Conservation (phyloP, 1,139 yeast genomes). For the Pichia sp. region DNA sequence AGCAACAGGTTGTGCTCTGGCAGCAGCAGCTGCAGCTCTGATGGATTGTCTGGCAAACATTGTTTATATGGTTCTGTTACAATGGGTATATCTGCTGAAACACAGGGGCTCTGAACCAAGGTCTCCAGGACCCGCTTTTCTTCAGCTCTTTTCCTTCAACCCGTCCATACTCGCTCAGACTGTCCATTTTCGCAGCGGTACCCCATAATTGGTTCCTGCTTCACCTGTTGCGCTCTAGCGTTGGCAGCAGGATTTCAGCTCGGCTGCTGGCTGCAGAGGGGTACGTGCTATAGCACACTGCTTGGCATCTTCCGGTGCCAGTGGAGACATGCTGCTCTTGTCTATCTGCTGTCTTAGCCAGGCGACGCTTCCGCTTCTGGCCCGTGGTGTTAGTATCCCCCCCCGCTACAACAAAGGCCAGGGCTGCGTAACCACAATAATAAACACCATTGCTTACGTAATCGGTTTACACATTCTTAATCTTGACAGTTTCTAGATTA, state of each 20-base stretch:
- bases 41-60: conserved; percentile 34
- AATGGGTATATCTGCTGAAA: neutral
- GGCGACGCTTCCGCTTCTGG: no score
- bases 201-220: neutral
- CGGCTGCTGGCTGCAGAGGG: no score
- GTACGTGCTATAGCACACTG: no score
- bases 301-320: no score
- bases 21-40: conserved; percentile 25
- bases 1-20: conserved; percentile 27
- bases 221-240: no score
- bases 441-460: neutral
- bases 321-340: no score
- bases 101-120: neutral
- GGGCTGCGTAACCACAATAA: conserved; percentile 11
- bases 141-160: neutral
- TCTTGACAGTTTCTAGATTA: neutral
- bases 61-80: neutral
- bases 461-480: neutral
- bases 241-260: no score
- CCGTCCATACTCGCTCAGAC: neutral
- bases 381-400: no score
- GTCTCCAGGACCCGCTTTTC: neutral
- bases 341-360: no score
- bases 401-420: neutral
- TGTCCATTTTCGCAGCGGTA: neutral